These are phyloP conservation scores for Asterochloris sp. DNA, from an alignment of 139 green algal genomes.

Conservation along the genomic window DNA sequence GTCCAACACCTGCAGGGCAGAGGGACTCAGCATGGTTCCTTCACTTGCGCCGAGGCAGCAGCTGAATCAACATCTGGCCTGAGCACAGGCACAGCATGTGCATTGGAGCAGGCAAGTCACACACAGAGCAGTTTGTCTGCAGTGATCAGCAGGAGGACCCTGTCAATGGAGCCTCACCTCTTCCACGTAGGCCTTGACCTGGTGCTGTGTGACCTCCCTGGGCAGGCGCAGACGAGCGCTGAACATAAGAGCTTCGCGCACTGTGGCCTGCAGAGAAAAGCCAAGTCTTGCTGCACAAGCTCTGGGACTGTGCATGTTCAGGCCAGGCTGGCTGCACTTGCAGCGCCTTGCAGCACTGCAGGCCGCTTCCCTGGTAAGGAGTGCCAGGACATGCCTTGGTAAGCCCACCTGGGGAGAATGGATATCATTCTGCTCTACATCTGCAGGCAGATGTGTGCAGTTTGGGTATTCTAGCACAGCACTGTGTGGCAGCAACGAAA, in stretches of 20 bases:
- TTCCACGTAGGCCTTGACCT: slow-evolving; percentile 22
- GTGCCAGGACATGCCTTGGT: background rate
- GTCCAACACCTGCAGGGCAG: slow-evolving; percentile 65
- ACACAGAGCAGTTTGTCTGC: background rate
- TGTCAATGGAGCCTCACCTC: background rate
- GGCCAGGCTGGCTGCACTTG: background rate
- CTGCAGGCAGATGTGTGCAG: background rate
- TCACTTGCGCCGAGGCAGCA: no score
- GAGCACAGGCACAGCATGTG: no score
- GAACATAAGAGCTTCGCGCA: slow-evolving; percentile 61
- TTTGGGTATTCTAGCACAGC: no score
- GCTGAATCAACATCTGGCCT: no score
- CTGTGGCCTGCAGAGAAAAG: slow-evolving; percentile 34
- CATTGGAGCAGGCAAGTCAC: background rate
- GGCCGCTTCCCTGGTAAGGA: background rate
- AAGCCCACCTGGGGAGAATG: slow-evolving; percentile 18
- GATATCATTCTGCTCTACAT: slow-evolving; percentile 26
- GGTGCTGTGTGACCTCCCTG: background rate
- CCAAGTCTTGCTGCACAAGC: slow-evolving; percentile 30
- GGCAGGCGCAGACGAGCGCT: slow-evolving; percentile 60
- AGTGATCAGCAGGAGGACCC: background rate
- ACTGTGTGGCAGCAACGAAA: no score
- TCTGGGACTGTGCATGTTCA: slow-evolving; percentile 25
- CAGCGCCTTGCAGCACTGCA: background rate
- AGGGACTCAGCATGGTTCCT: no score